phyloP scores from a whole-genome alignment of 2,329 filamentous ascomycete species.

The Fusarium multiceps region DNA sequence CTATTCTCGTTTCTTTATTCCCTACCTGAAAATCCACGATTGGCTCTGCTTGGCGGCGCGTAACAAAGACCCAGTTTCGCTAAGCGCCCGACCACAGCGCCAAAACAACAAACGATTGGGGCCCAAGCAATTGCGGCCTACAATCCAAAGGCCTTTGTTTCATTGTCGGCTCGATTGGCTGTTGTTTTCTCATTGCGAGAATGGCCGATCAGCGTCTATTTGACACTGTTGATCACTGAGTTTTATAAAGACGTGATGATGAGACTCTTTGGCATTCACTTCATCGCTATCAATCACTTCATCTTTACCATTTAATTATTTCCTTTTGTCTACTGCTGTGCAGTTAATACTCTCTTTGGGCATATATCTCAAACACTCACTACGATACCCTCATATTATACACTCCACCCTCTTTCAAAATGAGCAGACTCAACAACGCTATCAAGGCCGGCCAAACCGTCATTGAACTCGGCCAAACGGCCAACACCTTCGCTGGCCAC shows the following conservation, averaged over 20 bases:
- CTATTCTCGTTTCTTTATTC: constrained; percentile 30
- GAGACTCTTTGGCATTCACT: not conserved
- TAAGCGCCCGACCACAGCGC: constrained; percentile 40
- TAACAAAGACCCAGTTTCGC: constrained; percentile 37
- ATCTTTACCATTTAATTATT: not conserved
- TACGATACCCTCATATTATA: not conserved
- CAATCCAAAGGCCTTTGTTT: constrained; percentile 4
- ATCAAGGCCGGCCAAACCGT: constrained; percentile 51
- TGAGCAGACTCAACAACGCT: constrained; percentile 48
- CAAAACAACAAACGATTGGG: constrained; percentile 41
- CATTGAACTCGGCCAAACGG: constrained; percentile 49
- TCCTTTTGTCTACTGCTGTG: constrained; percentile 33
- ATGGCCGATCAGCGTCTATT: constrained; percentile 14
- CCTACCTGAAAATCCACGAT: not conserved
- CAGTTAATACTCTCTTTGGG: constrained; percentile 24
- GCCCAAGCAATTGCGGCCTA: constrained; percentile 19
- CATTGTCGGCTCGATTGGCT: constrained; percentile 36
- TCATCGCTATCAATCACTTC: constrained; percentile 14
- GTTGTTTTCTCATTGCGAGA: not conserved
- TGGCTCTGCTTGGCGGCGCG: constrained; percentile 23
- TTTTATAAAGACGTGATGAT: constrained; percentile 21
- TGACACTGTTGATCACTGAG: not conserved
- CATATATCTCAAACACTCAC: not conserved
- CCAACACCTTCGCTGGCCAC: constrained; percentile 43
- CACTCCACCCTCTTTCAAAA: constrained; percentile 22